A percentile compares a stretch with the other conserved stretches of the same genome.
Evolutionary conservation across 192 early-diverging fungal species (phyloP).

Genomic region (Cetraspora pellucida): DNA sequence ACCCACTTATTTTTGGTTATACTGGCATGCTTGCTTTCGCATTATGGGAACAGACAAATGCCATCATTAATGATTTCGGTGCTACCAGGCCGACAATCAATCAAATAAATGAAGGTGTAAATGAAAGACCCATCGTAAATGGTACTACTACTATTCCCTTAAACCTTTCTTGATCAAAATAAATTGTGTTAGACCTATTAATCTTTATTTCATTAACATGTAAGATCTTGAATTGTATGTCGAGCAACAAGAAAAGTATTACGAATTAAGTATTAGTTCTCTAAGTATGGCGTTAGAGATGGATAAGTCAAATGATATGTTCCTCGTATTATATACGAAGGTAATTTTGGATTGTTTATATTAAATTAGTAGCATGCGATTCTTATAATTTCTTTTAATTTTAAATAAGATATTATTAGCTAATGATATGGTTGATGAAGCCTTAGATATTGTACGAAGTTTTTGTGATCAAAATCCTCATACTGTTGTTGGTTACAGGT

Average conservation of each 20-base stretch:
- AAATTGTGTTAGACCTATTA: neutral
- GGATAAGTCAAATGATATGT: conserved; percentile 28
- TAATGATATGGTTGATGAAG: neutral
- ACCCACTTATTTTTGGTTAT: conserved; percentile 24
- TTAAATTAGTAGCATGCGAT: neutral
- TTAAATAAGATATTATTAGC: neutral
- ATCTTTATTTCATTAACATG: neutral
- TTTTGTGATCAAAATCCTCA: conserved; percentile 2
- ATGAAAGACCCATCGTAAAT: too few relatives aligned
- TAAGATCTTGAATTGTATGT: neutral
- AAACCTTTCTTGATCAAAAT: neutral
- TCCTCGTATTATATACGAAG: conserved; percentile 6
- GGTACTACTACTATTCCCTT: too few relatives aligned
- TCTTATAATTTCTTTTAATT: neutral
- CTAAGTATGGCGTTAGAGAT: neutral
- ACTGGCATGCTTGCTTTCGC: conserved; percentile 9
- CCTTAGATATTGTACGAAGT: neutral
- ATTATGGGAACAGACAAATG: conserved; percentile 15
- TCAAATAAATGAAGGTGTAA: neutral
- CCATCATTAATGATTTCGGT: neutral
- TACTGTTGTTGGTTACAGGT: conserved; percentile 2
- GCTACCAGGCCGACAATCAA: neutral
- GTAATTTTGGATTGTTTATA: neutral
- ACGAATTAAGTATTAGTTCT: conserved; percentile 1
- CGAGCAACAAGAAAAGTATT: neutral